Base-by-base conservation (phyloP, 2,329 filamentous ascomycete genomes). In the Penicillium freii region DNA sequence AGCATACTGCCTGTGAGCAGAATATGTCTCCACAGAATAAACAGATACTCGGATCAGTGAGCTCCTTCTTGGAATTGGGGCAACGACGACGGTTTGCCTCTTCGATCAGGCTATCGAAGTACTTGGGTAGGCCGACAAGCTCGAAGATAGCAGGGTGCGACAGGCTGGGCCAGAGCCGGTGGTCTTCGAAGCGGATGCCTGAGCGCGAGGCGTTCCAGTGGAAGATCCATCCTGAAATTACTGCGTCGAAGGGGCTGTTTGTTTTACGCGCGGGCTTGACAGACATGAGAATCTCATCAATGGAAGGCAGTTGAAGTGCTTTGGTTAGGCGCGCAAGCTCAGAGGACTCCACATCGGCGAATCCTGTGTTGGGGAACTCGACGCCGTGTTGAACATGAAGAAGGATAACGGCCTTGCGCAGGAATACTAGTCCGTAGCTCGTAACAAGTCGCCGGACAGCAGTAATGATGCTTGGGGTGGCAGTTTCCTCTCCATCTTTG, bases 1-100 rank as follows among this genome's bases (percentile, higher is more conserved):
- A 99, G 77, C 94, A 99, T 46, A 92, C 88, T 45, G 89, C 91
- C 78, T 99, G 94, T 10, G 89, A 91, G 76, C 94, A 99, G 75
- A 97, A 93, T 40, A 99, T 91, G n/a, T 92, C 92, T 34, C 94
- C 93, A 71, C 94, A 99, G 77, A 97, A 91, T 39, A 99, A 82
- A 70, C 94, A 99, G 38, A 99, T 85, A 62, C 89, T 90, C 0
- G 94, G 92, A 73, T 99, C 95, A 2, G 87, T 88, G 50, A 99
- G 79, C 66, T 97, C 93, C 72, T 94, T 95, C 63, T 92, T 92
- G 1, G 91, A 96, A 2, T 87, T 95, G 0, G 92, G 92, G 69
- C 94, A 99, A 49, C 84, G 87, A 51, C 89, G 81, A 62, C 87
- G 87, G 65, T 94, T 93, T 27, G 91, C 91, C 75, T 96, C 92